Conservation (phyloP, 164 flowering plant genomes). For the Dillenia suffruticosa region DNA sequence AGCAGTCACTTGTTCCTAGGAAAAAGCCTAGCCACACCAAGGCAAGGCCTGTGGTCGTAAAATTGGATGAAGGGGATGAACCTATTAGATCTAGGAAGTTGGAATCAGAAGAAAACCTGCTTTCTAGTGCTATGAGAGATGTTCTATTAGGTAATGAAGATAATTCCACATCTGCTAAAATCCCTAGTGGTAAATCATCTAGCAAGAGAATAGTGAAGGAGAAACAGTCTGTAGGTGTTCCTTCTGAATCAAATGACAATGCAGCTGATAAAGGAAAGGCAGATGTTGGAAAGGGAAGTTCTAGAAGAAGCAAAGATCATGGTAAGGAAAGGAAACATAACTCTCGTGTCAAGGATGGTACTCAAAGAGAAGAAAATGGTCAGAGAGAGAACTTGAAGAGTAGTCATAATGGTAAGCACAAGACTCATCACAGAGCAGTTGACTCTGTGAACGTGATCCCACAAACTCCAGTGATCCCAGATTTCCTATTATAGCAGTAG, state of each 20-base stretch:
- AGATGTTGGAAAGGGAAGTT: slow-evolving; percentile 28
- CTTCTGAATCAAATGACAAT: slow-evolving; percentile 27
- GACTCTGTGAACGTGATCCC: slow-evolving; percentile 28
- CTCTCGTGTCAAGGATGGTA: slow-evolving; percentile 30
- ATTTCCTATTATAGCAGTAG: slow-evolving; percentile 65
- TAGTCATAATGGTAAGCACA: slow-evolving; percentile 49
- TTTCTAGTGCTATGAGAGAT: slow-evolving; percentile 76
- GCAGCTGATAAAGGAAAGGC: slow-evolving; percentile 21
- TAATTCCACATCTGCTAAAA: slow-evolving; percentile 24
- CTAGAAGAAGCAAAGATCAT: slow-evolving; percentile 46
- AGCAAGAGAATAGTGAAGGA: slow-evolving; percentile 50
- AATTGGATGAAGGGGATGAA: slow-evolving; percentile 63
- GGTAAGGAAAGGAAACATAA: slow-evolving; percentile 52
- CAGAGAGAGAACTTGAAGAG: slow-evolving; percentile 43
- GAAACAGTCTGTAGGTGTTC: slow-evolving; percentile 18
- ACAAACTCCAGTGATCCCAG: slow-evolving; percentile 65
- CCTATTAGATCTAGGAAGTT: slow-evolving; percentile 18
- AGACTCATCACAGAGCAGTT: slow-evolving; percentile 49
- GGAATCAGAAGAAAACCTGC: slow-evolving; percentile 34
- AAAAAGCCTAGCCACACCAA: slow-evolving; percentile 55
- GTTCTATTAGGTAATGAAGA: slow-evolving; percentile 53
- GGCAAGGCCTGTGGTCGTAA: slow-evolving; percentile 89
- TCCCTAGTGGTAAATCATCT: slow-evolving; percentile 25
- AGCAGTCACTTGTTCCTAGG: slow-evolving; percentile 46
- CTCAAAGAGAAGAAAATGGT: slow-evolving; percentile 29